Conservation (phyloP, 345 rosid species). For the Nephelium lappaceum region DNA sequence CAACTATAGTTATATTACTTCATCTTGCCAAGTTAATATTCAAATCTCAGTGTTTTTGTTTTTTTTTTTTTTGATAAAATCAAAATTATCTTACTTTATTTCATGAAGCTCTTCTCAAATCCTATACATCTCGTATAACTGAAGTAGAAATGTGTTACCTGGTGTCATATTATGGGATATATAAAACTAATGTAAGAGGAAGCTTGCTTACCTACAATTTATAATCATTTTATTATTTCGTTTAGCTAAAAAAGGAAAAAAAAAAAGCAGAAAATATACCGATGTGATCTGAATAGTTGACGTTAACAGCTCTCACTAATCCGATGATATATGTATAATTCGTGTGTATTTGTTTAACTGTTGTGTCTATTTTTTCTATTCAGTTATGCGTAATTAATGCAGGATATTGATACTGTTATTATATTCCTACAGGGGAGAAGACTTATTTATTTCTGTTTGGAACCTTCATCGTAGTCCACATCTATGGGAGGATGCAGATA, state of each 20-base stretch:
- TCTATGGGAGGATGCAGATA: conserved; percentile 74
- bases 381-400: neutral
- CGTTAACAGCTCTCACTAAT: neutral
- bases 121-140: neutral
- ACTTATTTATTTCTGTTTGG: conserved; percentile 92
- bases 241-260: no score
- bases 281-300: neutral
- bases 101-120: neutral
- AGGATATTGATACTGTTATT: neutral
- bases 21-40: neutral
- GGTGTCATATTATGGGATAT: neutral
- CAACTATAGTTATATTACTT: neutral
- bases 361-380: neutral
- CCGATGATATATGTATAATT: neutral
- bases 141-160: neutral
- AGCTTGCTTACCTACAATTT: neutral
- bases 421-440: conserved; percentile 68
- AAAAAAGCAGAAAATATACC: neutral
- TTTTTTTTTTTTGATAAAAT: neutral
- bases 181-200: neutral
- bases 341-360: neutral
- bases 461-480: conserved; percentile 87
- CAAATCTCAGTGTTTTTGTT: neutral
- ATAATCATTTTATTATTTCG: neutral
- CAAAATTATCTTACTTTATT: neutral